Base-by-base conservation (phyloP, 805 yeast genomes). In the Suhomyces vadensis region DNA sequence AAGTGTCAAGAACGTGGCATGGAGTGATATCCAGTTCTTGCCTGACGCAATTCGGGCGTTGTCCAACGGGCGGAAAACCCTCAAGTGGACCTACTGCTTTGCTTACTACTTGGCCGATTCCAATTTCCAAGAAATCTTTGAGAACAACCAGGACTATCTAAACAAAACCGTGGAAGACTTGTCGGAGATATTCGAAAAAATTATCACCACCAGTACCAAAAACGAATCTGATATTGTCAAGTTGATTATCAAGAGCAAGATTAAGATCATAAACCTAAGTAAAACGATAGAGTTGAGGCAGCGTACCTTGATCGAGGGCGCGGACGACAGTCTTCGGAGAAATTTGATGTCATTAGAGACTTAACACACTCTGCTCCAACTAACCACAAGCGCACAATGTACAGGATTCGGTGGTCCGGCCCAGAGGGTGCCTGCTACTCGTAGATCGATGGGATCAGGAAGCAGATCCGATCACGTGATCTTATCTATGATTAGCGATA, bases 81-180 rank as follows among this genome's bases (percentile, higher is more conserved):
- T 94, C 41, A 87, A 89, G 69, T 94, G 98, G 97, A 81, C 97
- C 0, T 91, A 87, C 64, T 90, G 88, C 2, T 78, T 89, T 53
- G 82, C 88, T 9, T 92, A 68, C 57, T 87, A 82, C 59, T 69
- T 89, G 25, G 74, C 72, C 31, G 61, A 67, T 23, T 74, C 77
- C 41, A 74, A 81, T 46, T 75, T 76, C 44, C 77, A 83, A 7
- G 71, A 74, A 27, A 75, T 87, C 5, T 79, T 89, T 54, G 95
- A 88, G 55, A 79, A 77, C 45, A 82, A 82, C 56, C 95, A 87
- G 61, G 79, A 73, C 41, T 78, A 75, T 41, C 66, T 88, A 26
- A 79, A 79, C 44, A 66, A 73, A 46, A 79, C 87, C 0, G 88
- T 85, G 9, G 95, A 87, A 58, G 81, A 77, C 43, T 68, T 87